Evolutionary conservation across 202 grass and related monocot species (phyloP).

Genomic region (Carex sylvatica): DNA sequence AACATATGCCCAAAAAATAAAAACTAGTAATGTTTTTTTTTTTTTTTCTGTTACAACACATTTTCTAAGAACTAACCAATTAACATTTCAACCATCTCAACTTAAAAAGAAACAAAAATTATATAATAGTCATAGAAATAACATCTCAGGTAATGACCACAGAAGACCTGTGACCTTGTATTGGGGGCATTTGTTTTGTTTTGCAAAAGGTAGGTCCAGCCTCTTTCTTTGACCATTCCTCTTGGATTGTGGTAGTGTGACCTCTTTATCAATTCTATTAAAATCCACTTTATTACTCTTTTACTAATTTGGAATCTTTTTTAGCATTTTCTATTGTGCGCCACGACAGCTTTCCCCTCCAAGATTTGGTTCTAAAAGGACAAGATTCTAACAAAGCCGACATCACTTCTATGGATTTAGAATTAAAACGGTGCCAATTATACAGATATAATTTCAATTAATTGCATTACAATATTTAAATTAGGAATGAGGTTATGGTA

Average conservation of each 20-base stretch:
- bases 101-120: not conserved
- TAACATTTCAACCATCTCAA: not conserved
- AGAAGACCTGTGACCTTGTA: not conserved
- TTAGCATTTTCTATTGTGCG: conserved; percentile 27
- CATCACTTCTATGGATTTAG: conserved; percentile 8
- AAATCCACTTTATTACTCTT: conserved; percentile 18
- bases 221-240: conserved; percentile 36
- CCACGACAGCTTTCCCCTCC: conserved; percentile 9
- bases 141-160: not conserved
- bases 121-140: not conserved
- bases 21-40: not conserved
- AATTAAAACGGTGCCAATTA: not conserved
- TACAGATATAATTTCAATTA: not conserved
- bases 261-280: conserved; percentile 9
- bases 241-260: not conserved
- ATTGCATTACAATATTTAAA: not conserved
- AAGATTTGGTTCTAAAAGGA: conserved; percentile 26
- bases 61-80: not conserved
- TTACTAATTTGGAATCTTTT: conserved; percentile 23
- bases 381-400: not conserved
- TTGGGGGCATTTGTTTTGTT: not conserved
- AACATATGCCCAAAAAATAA: not conserved
- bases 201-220: conserved; percentile 6
- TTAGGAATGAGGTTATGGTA: no score
- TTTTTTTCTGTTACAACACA: not conserved